A percentile compares a stretch with the other conserved stretches of the same genome.
Conservation (phyloP, 495 filamentous ascomycete genomes). For the Hypoxylon fragiforme region DNA sequence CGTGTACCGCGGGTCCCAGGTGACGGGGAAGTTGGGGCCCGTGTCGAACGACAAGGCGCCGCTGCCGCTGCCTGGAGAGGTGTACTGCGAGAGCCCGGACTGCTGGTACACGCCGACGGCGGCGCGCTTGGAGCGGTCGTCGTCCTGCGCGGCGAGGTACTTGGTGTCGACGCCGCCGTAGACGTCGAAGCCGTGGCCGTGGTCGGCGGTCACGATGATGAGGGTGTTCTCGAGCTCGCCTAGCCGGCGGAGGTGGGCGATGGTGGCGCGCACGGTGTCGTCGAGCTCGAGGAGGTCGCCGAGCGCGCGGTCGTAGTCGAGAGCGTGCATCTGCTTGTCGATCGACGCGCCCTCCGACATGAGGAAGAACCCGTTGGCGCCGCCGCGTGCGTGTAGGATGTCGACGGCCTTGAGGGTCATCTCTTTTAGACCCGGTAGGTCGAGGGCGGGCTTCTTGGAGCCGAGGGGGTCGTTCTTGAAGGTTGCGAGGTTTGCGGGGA, state of each 20-base stretch:
- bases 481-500: slow-evolving; percentile 60
- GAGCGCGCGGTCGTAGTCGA: slow-evolving; percentile 76
- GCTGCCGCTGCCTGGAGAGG: slow-evolving; percentile 41
- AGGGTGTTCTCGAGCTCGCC: slow-evolving; percentile 65
- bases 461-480: slow-evolving; percentile 66
- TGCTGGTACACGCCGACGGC: slow-evolving; percentile 69
- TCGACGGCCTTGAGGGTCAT: slow-evolving; percentile 81
- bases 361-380: slow-evolving; percentile 72
- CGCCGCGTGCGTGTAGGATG: slow-evolving; percentile 62
- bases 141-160: slow-evolving; percentile 62
- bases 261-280: slow-evolving; percentile 69
- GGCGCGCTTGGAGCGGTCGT: slow-evolving; percentile 65
- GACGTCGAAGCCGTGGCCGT: slow-evolving; percentile 75
- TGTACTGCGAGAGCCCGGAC: slow-evolving; percentile 72
- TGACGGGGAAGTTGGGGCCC: slow-evolving; percentile 68
- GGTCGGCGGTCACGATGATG: slow-evolving; percentile 73
- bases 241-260: slow-evolving; percentile 60
- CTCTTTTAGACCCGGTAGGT: slow-evolving; percentile 75
- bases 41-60: slow-evolving; percentile 58
- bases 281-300: slow-evolving; percentile 77
- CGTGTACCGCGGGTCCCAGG: slow-evolving; percentile 77
- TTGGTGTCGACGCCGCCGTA: slow-evolving; percentile 55
- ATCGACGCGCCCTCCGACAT: slow-evolving; percentile 77
- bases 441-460: slow-evolving; percentile 57
- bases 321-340: slow-evolving; percentile 77